A percentile compares a stretch with the other conserved stretches of the same genome.
These are phyloP conservation scores for Xylogone sp. DNA, from an alignment of 2,329 filamentous ascomycete species.

Conservation along the genomic window DNA sequence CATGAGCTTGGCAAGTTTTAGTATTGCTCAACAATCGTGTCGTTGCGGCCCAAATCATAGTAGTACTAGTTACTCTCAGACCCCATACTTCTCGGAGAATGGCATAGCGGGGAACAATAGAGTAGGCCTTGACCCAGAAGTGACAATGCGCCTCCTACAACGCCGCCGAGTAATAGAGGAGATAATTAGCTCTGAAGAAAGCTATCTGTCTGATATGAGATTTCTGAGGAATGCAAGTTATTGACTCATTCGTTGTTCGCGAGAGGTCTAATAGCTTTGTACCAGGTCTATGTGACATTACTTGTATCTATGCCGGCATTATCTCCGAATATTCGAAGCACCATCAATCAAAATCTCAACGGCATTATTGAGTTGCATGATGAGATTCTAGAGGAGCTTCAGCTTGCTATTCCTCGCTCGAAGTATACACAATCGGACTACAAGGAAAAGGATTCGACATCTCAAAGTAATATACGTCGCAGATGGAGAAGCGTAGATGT, in stretches of 20 bases:
- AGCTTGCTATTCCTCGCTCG: slow-evolving; percentile 65
- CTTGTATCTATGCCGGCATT: slow-evolving; percentile 66
- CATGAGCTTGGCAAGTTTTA: slow-evolving; percentile 70
- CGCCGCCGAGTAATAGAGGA: slow-evolving; percentile 81
- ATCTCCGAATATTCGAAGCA: slow-evolving; percentile 61
- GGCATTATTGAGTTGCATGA: slow-evolving; percentile 83
- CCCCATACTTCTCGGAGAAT: slow-evolving; percentile 60
- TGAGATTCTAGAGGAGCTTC: slow-evolving; percentile 71
- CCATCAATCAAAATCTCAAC: slow-evolving; percentile 74
- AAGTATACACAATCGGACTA: slow-evolving; percentile 50
- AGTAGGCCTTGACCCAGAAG: slow-evolving; percentile 58
- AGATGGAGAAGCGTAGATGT: slow-evolving; percentile 42
- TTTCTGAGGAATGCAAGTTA: slow-evolving; percentile 75
- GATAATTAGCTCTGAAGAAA: slow-evolving; percentile 79
- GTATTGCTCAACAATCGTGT: slow-evolving; percentile 58
- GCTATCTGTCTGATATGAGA: slow-evolving; percentile 83
- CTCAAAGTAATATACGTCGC: slow-evolving; percentile 30
- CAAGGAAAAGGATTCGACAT: slow-evolving; percentile 3
- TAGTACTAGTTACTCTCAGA: slow-evolving; percentile 56
- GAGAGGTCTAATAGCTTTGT: slow-evolving; percentile 63
- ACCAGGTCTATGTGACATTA: slow-evolving; percentile 69
- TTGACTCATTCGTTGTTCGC: slow-evolving; percentile 50
- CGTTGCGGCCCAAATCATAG: slow-evolving; percentile 59
- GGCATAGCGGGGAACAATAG: slow-evolving; percentile 56
- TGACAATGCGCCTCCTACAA: slow-evolving; percentile 68